A percentile compares a stretch with the other conserved stretches of the same genome.
Conservation (phyloP, 345 rosid species). For the Pugionium dolabratum region DNA sequence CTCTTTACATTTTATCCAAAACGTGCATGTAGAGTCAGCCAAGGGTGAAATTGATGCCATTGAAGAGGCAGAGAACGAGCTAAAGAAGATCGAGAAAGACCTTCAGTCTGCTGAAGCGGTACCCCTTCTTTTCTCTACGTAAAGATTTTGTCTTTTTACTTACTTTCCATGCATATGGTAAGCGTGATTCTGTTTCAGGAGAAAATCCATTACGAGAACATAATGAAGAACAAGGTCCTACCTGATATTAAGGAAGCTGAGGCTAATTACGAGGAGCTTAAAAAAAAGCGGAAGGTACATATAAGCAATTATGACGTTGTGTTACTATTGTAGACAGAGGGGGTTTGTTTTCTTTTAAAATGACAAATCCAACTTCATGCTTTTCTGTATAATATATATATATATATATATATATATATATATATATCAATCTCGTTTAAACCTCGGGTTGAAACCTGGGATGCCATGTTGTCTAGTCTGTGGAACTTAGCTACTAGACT, state of each 20-base stretch:
- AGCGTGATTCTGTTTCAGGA: constrained; percentile 53
- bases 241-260: constrained; percentile 69
- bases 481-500: constrained; percentile 5
- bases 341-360: not conserved
- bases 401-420: not conserved
- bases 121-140: constrained; percentile 9
- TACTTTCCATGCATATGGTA: constrained; percentile 30
- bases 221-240: constrained; percentile 76
- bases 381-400: no score
- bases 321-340: not conserved
- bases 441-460: constrained; percentile 10
- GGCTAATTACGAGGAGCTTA: constrained; percentile 55
- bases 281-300: constrained; percentile 58
- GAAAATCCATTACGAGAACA: constrained; percentile 67
- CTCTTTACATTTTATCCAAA: constrained; percentile 1
- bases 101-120: constrained; percentile 63
- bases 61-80: constrained; percentile 74
- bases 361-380: not conserved
- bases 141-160: constrained; percentile 16
- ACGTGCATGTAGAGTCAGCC: constrained; percentile 59
- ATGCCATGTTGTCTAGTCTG: constrained; percentile 20
- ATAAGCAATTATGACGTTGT: not conserved
- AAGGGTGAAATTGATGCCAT: constrained; percentile 71
- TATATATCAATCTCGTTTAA: constrained; percentile 1
- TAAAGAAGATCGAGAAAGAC: constrained; percentile 67